Percentiles rank a stretch among this genome's conserved stretches.
These are phyloP conservation scores for Ustilago crameri DNA, from an alignment of 1,284 basidiomycete species.

Conservation along the genomic window DNA sequence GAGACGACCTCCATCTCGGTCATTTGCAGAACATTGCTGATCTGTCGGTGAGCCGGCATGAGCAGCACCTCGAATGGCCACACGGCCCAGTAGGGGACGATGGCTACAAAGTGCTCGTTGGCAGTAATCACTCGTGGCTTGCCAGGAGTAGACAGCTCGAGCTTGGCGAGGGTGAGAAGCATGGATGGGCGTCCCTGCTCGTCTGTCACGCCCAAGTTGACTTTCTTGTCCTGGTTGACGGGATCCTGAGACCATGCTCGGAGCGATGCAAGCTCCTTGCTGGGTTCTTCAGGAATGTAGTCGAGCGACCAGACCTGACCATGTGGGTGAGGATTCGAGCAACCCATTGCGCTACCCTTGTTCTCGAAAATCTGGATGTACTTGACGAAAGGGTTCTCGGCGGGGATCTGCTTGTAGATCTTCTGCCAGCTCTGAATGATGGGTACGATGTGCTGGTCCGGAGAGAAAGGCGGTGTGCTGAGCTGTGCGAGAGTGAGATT, in stretches of 20 bases:
- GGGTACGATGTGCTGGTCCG: constrained; percentile 74
- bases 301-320: constrained; percentile 84
- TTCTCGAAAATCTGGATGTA: constrained; percentile 75
- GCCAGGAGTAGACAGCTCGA: constrained; percentile 75
- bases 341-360: constrained; percentile 95
- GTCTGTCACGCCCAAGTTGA: constrained; percentile 72
- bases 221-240: constrained; percentile 19
- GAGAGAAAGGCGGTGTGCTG: constrained; percentile 66
- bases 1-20: constrained; percentile 34
- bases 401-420: constrained; percentile 60
- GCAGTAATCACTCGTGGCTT: constrained; percentile 75
- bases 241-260: constrained; percentile 50
- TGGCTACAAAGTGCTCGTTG: constrained; percentile 83
- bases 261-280: constrained; percentile 53
- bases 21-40: constrained; percentile 55
- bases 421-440: constrained; percentile 80
- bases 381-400: constrained; percentile 63
- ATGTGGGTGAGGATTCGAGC: constrained; percentile 94
- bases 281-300: constrained; percentile 63
- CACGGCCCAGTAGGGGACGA: constrained; percentile 95
- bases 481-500: constrained; percentile 88
- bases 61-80: constrained; percentile 91
- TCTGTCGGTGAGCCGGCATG: constrained; percentile 50
- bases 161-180: constrained; percentile 83
- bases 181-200: constrained; percentile 77